Conservation (phyloP, 495 filamentous ascomycete genomes). For the Daldinia caldariorum region DNA sequence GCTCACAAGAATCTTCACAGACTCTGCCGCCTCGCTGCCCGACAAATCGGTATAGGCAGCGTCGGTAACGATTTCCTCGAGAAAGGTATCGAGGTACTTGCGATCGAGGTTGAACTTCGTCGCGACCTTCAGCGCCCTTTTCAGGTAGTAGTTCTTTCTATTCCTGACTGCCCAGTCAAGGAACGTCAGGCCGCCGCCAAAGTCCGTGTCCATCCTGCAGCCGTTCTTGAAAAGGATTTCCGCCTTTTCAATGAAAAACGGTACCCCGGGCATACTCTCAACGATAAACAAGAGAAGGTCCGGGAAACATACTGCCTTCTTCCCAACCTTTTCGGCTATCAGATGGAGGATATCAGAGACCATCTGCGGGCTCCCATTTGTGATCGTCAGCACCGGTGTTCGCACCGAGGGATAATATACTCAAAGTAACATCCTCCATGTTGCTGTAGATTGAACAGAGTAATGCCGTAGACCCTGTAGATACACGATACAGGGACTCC, state of each 20-base stretch:
- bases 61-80: background rate
- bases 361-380: background rate
- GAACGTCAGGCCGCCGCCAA: background rate
- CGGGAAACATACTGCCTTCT: background rate
- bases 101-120: background rate
- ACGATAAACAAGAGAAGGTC: background rate
- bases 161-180: background rate
- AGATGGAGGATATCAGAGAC: background rate
- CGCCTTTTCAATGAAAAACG: background rate
- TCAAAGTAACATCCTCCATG: background rate
- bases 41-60: too few species aligned
- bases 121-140: background rate
- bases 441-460: background rate
- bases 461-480: background rate
- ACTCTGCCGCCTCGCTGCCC: too few species aligned
- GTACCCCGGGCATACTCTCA: background rate
- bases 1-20: background rate
- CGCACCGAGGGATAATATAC: background rate
- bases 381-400: background rate
- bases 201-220: background rate
- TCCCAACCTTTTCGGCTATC: background rate
- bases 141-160: background rate
- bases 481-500: too few species aligned
- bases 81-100: background rate
- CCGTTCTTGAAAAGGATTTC: background rate